Conservation (phyloP, 1,284 basidiomycete genomes). For the Cutaneotrichosporon arboriforme region DNA sequence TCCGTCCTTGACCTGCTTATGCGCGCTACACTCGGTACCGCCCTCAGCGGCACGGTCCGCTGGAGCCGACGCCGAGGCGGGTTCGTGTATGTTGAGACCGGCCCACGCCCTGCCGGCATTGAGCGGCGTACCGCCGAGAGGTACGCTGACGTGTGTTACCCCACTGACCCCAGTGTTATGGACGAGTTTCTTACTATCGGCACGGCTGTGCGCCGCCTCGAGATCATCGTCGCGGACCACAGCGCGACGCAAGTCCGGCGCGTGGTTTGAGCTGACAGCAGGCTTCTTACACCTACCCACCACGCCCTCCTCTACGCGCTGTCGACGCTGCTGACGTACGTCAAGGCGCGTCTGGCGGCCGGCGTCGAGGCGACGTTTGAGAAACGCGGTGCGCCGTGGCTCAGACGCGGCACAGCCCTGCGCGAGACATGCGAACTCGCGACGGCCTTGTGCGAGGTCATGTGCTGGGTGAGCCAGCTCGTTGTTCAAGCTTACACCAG, state of each 20-base stretch:
- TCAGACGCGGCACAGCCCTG: constrained; percentile 22
- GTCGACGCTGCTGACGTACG: constrained; percentile 33
- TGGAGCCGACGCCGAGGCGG: constrained; percentile 26
- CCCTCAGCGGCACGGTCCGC: constrained; percentile 22
- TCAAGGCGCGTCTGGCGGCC: constrained; percentile 27
- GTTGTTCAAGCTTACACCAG: constrained; percentile 11
- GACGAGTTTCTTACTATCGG: constrained; percentile 23
- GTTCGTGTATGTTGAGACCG: constrained; percentile 24
- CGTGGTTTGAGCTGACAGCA: constrained; percentile 8
- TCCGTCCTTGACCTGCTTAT: constrained; percentile 27
- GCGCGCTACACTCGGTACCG: constrained; percentile 33
- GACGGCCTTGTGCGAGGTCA: constrained; percentile 24
- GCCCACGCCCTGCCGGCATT: constrained; percentile 18
- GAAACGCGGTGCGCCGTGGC: constrained; percentile 18
- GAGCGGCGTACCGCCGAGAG: constrained; percentile 26
- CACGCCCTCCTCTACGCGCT: constrained; percentile 40
- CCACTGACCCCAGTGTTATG: constrained; percentile 9
- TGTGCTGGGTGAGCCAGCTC: constrained; percentile 29
- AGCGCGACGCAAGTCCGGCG: constrained; percentile 24
- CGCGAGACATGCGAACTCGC: constrained; percentile 25
- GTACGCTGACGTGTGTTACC: not conserved
- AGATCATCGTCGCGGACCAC: constrained; percentile 34
- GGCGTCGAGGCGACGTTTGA: constrained; percentile 15
- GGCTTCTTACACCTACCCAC: constrained; percentile 40
- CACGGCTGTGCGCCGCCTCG: constrained; percentile 33